Evolutionary conservation across 768 basidiomycete species (phyloP), one percentile per base, ranked within the genome.

Genomic region (Daedaleopsis nitida): DNA sequence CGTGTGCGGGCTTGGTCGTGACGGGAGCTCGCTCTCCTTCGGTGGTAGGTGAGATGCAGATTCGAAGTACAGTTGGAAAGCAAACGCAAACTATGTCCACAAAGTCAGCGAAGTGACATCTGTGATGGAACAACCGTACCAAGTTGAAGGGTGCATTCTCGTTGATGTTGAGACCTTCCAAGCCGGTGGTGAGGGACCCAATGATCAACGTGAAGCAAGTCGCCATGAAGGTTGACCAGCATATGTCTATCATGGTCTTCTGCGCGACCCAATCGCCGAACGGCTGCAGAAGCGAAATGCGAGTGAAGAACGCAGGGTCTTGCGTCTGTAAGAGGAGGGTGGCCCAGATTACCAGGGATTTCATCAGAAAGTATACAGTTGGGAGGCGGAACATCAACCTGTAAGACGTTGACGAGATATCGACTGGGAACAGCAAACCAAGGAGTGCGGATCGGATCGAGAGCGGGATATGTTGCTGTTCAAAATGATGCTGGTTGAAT

Each of bases 21-120:
- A 82, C 0, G 84, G 85, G 4, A 77, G 68, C 1, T 76, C 79
- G 3, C 74, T 70, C 5, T 76, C 68, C 57, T 78, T 81, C 66
- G 73, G 71, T 69, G 89, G 87, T 6, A 86, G 82, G 43, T 85
- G 67, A 0, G 88, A 86, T 1, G 86, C 85, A 0, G 88, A 83
- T 74, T 91, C 91, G 9, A 90, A 81, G 63, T 92, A 86, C 19
- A 92, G 73, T 35, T 91, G 78, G 71, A 91, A 91, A 1, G 89
- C 85, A 65, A 91, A 92, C 21, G 87, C 88, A 63, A 91, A 84
- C 89, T 91, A 64, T 11, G 44, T 2, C 51, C 39, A 47, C 52
- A 43, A 8, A 65, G 57, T 32, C 13, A 14, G n/a, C 14, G 17
- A 16, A 7, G 0, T 38, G 37, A 1, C 24, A 51, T 58, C 56